Percentiles rank a stretch among this genome's conserved stretches.
These are phyloP conservation scores for Cornus florida DNA, from an alignment of 148 eudicot species.

Conservation along the genomic window DNA sequence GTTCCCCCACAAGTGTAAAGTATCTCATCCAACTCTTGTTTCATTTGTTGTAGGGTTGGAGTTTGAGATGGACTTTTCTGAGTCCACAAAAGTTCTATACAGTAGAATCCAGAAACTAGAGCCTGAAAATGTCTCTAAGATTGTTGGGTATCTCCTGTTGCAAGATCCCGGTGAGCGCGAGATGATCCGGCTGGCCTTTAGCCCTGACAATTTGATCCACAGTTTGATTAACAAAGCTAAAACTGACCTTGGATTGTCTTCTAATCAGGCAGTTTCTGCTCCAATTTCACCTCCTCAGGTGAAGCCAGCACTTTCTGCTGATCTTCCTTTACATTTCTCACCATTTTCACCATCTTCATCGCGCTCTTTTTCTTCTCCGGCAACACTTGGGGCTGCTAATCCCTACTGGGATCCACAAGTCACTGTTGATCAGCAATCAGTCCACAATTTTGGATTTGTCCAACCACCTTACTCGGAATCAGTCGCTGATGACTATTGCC, in stretches of 20 bases:
- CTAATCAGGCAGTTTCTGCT: background rate
- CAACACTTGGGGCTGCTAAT: conserved; percentile 14
- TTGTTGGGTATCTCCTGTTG: conserved; percentile 34
- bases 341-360: conserved; percentile 34
- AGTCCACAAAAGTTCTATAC: conserved; percentile 36
- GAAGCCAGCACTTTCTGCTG: conserved; percentile 28
- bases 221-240: conserved; percentile 26
- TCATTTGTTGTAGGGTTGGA: background rate
- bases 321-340: conserved; percentile 35
- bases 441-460: conserved; percentile 28
- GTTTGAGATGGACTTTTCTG: conserved; percentile 36
- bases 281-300: conserved; percentile 17
- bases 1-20: too few species aligned
- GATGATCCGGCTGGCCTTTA: conserved; percentile 39
- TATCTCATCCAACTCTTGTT: background rate
- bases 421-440: conserved; percentile 25
- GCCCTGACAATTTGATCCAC: conserved; percentile 35
- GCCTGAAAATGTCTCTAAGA: conserved; percentile 42
- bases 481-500: conserved; percentile 31
- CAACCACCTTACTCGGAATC: conserved; percentile 38
- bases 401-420: conserved; percentile 40
- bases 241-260: conserved; percentile 22
- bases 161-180: conserved; percentile 35
- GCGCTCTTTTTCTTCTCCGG: conserved; percentile 21
- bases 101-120: conserved; percentile 39